Evolutionary conservation across 768 basidiomycete species (phyloP).

Genomic region (Tulasnella sp.): DNA sequence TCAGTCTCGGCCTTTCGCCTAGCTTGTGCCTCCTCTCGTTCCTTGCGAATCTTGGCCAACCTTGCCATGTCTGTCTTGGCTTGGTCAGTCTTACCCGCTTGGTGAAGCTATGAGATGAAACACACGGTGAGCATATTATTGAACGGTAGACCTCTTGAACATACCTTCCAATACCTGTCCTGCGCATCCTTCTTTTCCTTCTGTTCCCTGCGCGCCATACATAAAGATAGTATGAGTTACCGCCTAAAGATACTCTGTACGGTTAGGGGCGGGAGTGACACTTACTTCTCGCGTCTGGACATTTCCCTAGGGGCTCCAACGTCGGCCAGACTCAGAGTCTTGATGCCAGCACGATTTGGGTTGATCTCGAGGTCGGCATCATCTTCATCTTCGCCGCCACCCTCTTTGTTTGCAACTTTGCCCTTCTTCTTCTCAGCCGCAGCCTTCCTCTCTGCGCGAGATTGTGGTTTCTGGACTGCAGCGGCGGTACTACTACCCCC

Average conservation of each 20-base stretch:
- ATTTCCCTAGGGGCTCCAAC: conserved; percentile 52
- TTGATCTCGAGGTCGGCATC: conserved; percentile 61
- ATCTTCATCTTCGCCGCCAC: conserved; percentile 42
- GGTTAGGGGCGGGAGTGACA: background rate
- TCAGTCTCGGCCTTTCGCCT: conserved; percentile 84
- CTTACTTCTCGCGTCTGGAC: conserved; percentile 54
- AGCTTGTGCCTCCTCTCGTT: conserved; percentile 79
- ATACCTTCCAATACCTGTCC: conserved; percentile 83
- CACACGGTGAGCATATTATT: no score
- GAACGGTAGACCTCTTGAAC: no score
- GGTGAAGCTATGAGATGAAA: conserved; percentile 46
- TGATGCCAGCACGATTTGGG: conserved; percentile 56
- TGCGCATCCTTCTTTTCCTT: conserved; percentile 88
- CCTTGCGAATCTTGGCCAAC: conserved; percentile 72
- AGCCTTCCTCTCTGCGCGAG: conserved; percentile 62
- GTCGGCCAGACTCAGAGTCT: conserved; percentile 69
- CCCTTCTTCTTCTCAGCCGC: conserved; percentile 48
- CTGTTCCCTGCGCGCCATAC: conserved; percentile 49
- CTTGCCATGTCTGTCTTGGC: conserved; percentile 83
- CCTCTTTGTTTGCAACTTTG: conserved; percentile 24
- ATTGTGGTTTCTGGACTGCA: conserved; percentile 30
- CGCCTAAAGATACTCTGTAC: no score
- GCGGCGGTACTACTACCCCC: conserved; percentile 25
- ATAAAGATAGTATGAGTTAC: no score
- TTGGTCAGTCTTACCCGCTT: conserved; percentile 78